These are phyloP conservation scores for Sonneratia caseolaris DNA, from an alignment of 345 rosid genomes.

Conservation along the genomic window DNA sequence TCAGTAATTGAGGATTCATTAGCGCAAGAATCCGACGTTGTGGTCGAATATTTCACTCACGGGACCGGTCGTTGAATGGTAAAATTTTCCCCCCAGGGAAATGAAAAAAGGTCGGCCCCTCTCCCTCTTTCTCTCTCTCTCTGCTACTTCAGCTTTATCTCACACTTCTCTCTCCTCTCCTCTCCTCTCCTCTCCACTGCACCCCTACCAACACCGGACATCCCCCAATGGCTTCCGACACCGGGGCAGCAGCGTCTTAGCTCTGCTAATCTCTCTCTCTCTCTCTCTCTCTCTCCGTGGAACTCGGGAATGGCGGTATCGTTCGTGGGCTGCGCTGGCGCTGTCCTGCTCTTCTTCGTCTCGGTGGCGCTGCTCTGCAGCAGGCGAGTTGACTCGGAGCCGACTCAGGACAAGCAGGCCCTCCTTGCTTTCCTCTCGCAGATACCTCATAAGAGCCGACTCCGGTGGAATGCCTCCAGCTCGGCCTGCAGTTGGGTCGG, in stretches of 20 bases:
- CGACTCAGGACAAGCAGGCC: constrained; percentile 63
- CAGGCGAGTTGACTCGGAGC: constrained; percentile 51
- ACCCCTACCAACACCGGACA: neutral
- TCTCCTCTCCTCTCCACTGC: neutral
- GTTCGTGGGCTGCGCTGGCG: constrained; percentile 3
- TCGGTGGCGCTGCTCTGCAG: constrained; percentile 18
- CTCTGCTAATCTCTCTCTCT: neutral
- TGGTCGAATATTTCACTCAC: too few relatives aligned
- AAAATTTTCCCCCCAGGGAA: neutral
- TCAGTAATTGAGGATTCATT: too few relatives aligned
- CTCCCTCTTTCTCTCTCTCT: neutral
- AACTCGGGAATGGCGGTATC: constrained; percentile 29
- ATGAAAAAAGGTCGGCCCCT: neutral
- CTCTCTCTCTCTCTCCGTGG: neutral
- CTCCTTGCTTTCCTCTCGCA: constrained; percentile 54
- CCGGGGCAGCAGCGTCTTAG: neutral
- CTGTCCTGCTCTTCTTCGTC: constrained; percentile 18
- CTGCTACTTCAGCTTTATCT: neutral
- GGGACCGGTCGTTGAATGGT: too few relatives aligned
- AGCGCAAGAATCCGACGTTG: too few relatives aligned
- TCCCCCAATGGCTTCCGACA: neutral
- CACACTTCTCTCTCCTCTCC: neutral
- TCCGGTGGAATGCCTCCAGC: constrained; percentile 62
- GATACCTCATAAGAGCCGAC: constrained; percentile 58
- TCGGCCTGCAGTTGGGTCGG: constrained; percentile 89